Base-by-base conservation (phyloP, 2,329 filamentous ascomycete species). In the Diaporthe vaccinii region DNA sequence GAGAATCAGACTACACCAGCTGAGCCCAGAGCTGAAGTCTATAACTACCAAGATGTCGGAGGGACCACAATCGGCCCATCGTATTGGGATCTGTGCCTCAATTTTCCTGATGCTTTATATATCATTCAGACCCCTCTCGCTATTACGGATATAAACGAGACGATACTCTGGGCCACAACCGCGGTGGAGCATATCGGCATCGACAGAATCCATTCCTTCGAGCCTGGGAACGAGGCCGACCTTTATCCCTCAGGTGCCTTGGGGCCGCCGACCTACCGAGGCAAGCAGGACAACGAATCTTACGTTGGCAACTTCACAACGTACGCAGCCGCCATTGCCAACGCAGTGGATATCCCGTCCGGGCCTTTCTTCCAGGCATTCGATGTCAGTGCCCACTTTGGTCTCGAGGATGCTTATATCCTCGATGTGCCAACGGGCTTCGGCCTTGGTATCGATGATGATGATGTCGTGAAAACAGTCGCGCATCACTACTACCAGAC, bases 401-500 rank as follows among this genome's bases (percentile, higher is more conserved):
- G 77, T 17, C 74, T 61, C 22, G 73, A 72, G 15, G 80, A 81
- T 22, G 73, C 78, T 9, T 82, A 80, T 65, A 53, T 79, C 2
- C 78, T 83, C 28, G 80, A 80, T 46, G 78, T 82, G 1, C 78
- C 81, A 36, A 79, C 70, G 14, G 82, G 80, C 70, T 84, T 83
- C 68, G 76, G 69, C 3, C 79, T 83, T 0, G 83, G 83, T 4
- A 84, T 84, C 62, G 82, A 84, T 76, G 75, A 78, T 12, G 78
- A 76, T 28, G 76, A 77, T 41, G 79, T 80, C 51, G 79, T 85
- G 74, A 82, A 83, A 74, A 82, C 83, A 59, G 82, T 84, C 3
- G 80, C 83, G n/a, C 81, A 83, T 46, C 83, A 85, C 69, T 84
- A 84, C 77, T 85, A 84, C 76, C 82, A 85, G 76, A 81, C 74